A percentile compares a stretch with the other conserved stretches of the same genome.
Conservation (phyloP, 208 protist genomes). For the Acanthamoeba healyi region DNA sequence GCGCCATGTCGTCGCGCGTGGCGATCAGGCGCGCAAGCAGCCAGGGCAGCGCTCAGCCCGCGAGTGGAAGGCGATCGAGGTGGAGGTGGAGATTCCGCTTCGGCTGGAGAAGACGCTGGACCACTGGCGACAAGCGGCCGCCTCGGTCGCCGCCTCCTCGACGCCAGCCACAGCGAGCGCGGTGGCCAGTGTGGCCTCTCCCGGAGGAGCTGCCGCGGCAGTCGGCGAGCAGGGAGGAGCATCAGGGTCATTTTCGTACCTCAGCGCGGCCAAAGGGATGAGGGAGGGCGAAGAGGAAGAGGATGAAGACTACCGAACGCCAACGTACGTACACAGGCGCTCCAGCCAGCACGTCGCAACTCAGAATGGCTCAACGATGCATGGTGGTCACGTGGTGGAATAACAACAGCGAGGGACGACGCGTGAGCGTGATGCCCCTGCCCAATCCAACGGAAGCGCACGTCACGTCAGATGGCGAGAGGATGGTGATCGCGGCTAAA, state of each 20-base stretch:
- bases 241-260: not conserved
- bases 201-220: not conserved
- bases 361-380: too few relatives aligned
- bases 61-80: conserved; percentile 6
- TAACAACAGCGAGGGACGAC: not conserved
- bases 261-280: not conserved
- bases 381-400: not conserved
- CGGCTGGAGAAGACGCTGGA: conserved; percentile 42
- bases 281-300: not conserved
- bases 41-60: not conserved
- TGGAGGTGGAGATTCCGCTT: not conserved
- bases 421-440: conserved; percentile 18
- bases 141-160: not conserved
- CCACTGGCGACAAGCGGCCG: not conserved
- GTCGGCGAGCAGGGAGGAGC: not conserved
- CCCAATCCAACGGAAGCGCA: conserved; percentile 19
- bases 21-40: not conserved
- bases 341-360: too few relatives aligned
- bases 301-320: not conserved
- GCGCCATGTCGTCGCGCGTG: not conserved
- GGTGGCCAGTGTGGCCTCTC: not conserved
- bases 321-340: not conserved
- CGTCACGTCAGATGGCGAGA: not conserved
- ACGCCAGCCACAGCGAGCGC: not conserved
- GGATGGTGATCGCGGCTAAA: not conserved